Percentiles rank a stretch among this genome's conserved stretches.
Evolutionary conservation across 1,284 basidiomycete species (phyloP).

Genomic region (Cutaneotrichosporon sp.): DNA sequence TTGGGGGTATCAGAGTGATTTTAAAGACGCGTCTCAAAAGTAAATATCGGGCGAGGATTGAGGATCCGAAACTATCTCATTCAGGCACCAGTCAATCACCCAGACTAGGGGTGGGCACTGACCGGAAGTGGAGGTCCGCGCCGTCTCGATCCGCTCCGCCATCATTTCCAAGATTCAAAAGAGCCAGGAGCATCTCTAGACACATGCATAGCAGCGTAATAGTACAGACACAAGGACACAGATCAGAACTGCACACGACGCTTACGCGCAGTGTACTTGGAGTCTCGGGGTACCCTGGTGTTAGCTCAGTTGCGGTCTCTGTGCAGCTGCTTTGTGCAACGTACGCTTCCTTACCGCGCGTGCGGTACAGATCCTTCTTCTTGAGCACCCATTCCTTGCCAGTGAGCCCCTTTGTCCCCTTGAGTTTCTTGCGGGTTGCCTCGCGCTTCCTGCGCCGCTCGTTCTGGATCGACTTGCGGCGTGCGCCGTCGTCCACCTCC

Average conservation of each 20-base stretch:
- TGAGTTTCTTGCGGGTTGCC: slow-evolving; percentile 37
- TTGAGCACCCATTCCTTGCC: slow-evolving; percentile 59
- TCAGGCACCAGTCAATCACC: not conserved
- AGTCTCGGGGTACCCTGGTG: slow-evolving; percentile 52
- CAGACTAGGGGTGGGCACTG: not conserved
- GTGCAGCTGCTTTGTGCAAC: slow-evolving; percentile 17
- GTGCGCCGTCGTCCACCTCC: slow-evolving; percentile 58
- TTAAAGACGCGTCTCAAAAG: not conserved
- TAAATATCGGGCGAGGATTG: not conserved
- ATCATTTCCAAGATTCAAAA: not conserved
- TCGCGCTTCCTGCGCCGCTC: slow-evolving; percentile 44
- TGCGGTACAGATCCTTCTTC: slow-evolving; percentile 61
- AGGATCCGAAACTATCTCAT: not conserved
- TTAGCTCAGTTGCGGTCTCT: slow-evolving; percentile 5
- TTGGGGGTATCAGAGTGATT: no score
- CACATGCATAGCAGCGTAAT: slow-evolving; percentile 10
- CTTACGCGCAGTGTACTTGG: slow-evolving; percentile 54
- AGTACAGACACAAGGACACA: slow-evolving; percentile 12
- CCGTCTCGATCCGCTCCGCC: not conserved
- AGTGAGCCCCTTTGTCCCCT: slow-evolving; percentile 45
- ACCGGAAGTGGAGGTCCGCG: slow-evolving; percentile 1
- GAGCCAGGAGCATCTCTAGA: not conserved
- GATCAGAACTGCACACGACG: slow-evolving; percentile 49
- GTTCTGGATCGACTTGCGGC: slow-evolving; percentile 45
- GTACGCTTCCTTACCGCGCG: slow-evolving; percentile 58